Base-by-base conservation (phyloP, 129 eudicot genomes). In the Oenanthe sinensis region DNA sequence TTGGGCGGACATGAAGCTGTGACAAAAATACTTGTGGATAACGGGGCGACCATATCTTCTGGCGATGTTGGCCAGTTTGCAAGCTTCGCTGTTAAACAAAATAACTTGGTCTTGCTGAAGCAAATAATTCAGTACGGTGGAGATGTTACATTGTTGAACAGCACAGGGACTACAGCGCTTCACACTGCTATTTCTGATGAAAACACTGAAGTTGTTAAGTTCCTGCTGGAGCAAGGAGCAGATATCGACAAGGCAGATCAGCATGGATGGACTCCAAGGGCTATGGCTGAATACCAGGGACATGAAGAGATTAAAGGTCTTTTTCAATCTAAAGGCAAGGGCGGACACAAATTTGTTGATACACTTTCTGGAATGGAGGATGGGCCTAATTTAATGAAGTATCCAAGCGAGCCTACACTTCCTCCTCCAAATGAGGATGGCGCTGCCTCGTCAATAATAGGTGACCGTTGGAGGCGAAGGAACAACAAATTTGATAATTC, bases 181-280 rank as follows among this genome's bases (percentile, higher is more conserved):
- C 98, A 91, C 75, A 86, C 80, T 8, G 97, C 98, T 39, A 83
- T 91, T 19, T 79, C 89, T 12, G 86, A 87, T 24, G 93, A 85
- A 62, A 94, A 91, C 70, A 81, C 77, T n/a, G 82, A 86, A 30
- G 78, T 88, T 4, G 92, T 94, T 12, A 86, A 88, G 83, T 94
- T 89, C 78, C 79, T 94, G 79, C 49, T 91, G 10, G 86, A 88
- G 48, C 81, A 87, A 4, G 98, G 96, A 43, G 89, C 96, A 63
- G 88, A 88, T 52, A 85, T 90, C 28, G 98, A 94, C 77, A 85
- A 80, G 77, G 86, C 91, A 17, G 97, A 94, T 77, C 86, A 75
- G 39, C 88, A 95, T 42, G 96, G 92, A 28, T 95, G 98, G 97
- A 90, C 94, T 33, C 91, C 97, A 5, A 89, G 91, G 71, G 89